Base-by-base conservation (phyloP, 768 basidiomycete genomes). In the Lanmaoa rubissima region DNA sequence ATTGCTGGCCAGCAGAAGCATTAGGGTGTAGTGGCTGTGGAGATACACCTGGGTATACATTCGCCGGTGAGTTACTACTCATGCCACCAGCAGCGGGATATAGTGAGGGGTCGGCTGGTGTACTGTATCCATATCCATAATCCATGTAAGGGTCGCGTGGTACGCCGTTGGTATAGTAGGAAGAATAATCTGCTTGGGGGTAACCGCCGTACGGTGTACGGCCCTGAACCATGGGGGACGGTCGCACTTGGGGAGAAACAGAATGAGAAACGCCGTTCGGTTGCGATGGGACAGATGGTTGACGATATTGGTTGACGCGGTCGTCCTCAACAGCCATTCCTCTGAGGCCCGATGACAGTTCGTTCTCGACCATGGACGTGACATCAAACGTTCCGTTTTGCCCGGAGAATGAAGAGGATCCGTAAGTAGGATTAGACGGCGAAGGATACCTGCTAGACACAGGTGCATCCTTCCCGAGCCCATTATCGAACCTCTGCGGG, bases 321-420 rank as follows among this genome's bases (percentile, higher is more conserved):
- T 84, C 83, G 42, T 84, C 83, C 62, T 82, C 83, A 19, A 83
- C 82, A 8, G 70, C 76, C 81, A 84, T 83, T 14, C 85, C 85
- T 57, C 86, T 81, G 47, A 88, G 70, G 5, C 82, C 78, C 34
- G 81, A 69, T 14, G 83, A 73, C 35, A 87, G 74, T 34, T 86
- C 85, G 53, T 77, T 79, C 47, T 82, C 83, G 17, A 76, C 78
- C 44, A 73, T 65, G 36, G 77, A 67, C 14, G 78, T 64, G 17
- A 74, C 67, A 59, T 81, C 81, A 53, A 75, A 68, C 14, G 63
- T 61, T 54, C 67, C 64, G 34, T 64, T 74, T 65, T 75, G 67
- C 36, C 63, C 62, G 12, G 60, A 50, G 54, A 75, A 68, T 32
- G 67, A 61, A 58, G 69, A 59, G 36, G 74, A 53, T 52, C 69